Percentiles rank a stretch among this genome's conserved stretches.
phyloP scores from a whole-genome alignment of 2,329 filamentous ascomycete genomes.

The Pestalotiopsis fici region DNA sequence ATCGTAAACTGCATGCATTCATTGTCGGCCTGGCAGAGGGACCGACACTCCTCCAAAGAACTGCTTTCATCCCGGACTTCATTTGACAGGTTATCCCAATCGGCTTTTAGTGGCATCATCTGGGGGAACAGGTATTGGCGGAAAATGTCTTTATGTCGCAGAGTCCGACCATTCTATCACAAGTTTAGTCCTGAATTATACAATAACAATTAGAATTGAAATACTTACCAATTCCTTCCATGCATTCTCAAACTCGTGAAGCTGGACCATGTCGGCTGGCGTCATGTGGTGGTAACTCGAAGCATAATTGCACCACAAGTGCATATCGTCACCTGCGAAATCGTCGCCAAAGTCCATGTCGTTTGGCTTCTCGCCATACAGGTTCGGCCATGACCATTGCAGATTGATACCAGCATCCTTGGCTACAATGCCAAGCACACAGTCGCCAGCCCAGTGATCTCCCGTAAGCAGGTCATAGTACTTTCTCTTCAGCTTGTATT shows the following conservation, averaged over 20 bases:
- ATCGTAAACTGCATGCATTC: conserved; percentile 32
- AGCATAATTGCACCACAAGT: conserved; percentile 51
- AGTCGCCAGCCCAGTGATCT: conserved; percentile 50
- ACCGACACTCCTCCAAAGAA: conserved; percentile 26
- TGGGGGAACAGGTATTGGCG: conserved; percentile 25
- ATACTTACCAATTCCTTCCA: conserved; percentile 30
- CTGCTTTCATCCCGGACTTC: conserved; percentile 17
- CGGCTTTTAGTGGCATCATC: conserved; percentile 19
- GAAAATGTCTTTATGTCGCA: conserved; percentile 31
- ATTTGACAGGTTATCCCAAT: conserved; percentile 33
- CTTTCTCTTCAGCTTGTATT: conserved; percentile 39
- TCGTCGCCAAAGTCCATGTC: conserved; percentile 43
- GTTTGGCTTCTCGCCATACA: conserved; percentile 38
- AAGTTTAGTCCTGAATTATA: neutral
- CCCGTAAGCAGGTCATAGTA: conserved; percentile 46
- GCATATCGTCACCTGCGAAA: conserved; percentile 36
- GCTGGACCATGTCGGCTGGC: conserved; percentile 37
- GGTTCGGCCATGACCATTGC: conserved; percentile 47
- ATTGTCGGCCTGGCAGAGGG: conserved; percentile 21
- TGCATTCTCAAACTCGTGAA: conserved; percentile 46
- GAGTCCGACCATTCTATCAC: conserved; percentile 21
- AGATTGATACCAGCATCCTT: conserved; percentile 44
- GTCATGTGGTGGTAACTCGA: conserved; percentile 50
- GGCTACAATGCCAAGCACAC: conserved; percentile 48
- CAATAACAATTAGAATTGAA: neutral